These are phyloP conservation scores for Cydonia oblonga DNA, from an alignment of 331 rosid genomes.

Conservation along the genomic window DNA sequence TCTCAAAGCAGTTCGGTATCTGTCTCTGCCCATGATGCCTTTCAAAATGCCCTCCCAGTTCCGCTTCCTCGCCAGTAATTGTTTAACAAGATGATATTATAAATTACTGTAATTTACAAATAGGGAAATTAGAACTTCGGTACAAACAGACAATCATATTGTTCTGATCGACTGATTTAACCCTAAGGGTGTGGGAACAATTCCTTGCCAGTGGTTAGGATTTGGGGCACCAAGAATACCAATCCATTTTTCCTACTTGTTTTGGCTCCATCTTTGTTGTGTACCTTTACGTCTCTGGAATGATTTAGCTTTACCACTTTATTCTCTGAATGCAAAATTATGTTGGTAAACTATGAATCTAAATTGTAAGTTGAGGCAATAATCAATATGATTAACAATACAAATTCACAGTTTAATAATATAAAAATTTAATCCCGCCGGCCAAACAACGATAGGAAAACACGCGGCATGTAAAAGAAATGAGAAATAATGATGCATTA, in stretches of 20 bases:
- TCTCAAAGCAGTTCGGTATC: constrained; percentile 6
- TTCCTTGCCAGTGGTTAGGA: not conserved
- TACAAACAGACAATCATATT: too few relatives aligned
- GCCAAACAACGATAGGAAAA: fast-evolving
- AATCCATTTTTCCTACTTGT: not conserved
- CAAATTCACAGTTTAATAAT: too few relatives aligned
- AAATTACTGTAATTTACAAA: too few relatives aligned
- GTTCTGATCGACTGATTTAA: not conserved
- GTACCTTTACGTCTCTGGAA: not conserved
- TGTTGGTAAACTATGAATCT: not conserved
- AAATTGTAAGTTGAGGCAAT: not conserved
- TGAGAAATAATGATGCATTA: not conserved
- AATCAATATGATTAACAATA: too few relatives aligned
- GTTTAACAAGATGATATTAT: not conserved
- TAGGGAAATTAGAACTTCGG: not conserved
- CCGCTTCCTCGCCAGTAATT: not conserved
- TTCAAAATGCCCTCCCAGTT: constrained; percentile 2
- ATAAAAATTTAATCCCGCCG: too few relatives aligned
- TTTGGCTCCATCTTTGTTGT: not conserved
- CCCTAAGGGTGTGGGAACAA: not conserved
- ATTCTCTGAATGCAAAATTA: not conserved
- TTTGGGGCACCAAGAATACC: not conserved
- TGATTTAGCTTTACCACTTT: not conserved
- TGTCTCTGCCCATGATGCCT: not conserved
- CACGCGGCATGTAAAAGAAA: not conserved